Base-by-base conservation (phyloP, 2,329 filamentous ascomycete species). In the Leptodontidium sp. region DNA sequence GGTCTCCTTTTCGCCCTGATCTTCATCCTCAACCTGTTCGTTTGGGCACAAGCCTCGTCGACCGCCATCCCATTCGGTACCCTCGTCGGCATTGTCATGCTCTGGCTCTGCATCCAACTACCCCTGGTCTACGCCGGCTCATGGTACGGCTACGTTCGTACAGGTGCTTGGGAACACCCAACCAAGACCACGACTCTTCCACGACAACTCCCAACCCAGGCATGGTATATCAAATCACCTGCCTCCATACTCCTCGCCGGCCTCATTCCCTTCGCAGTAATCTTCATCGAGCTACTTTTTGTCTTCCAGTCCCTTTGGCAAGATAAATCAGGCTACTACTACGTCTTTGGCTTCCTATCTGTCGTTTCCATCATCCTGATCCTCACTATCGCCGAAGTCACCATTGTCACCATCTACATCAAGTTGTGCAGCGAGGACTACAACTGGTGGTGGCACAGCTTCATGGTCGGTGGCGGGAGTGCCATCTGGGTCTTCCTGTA, bases 391-490 rank as follows among this genome's bases (percentile, higher is more conserved):
- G 88, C 93, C 74, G 92, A 96, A 81, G 92, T 94, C 63, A 94
- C 92, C 0, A 88, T 97, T 26, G 93, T 97, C 68, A 90, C 90
- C 1, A 91, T 93, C 17, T 97, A 97, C 80, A 87, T 92, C 59
- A 91, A 93, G 81, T 87, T 97, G 21, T 95, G 93, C 81, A 85
- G 88, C 1, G 93, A 97, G 85, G 94, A 97, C 79, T 91, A 96
- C 80, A 87, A 93, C 78, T 97, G 93, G 93, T 96, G 92, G 92
- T 97, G 93, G 93, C 91, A 93, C 79, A 93, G 91, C 63, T 96
- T 97, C 82, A 81, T 93, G 61, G 87, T 94, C 9, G 93, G 93
- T 55, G 91, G 90, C 59, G 88, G 90, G 74, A 93, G 90, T 74
- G 88, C 91, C 7, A 79, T 93, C 69, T 97, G 93, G 93, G 88